Percentiles rank a stretch among this genome's conserved stretches.
Evolutionary conservation across 1,139 yeast genomes (phyloP).

Genomic region (Taiozyma sp.): DNA sequence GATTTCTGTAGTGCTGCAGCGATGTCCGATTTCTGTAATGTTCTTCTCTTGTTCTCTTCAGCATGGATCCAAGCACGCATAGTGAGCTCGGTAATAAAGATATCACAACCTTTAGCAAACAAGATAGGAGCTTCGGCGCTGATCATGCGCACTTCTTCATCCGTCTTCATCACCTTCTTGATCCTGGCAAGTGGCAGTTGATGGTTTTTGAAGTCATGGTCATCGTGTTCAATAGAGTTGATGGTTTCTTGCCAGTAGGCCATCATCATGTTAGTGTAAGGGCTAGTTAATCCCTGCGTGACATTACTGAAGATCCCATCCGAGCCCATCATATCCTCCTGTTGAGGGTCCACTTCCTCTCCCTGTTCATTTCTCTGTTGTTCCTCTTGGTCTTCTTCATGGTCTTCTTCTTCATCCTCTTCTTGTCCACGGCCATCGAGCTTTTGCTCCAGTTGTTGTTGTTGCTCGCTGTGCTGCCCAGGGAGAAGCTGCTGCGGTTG

Average conservation of each 20-base stretch:
- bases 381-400: constrained; percentile 7
- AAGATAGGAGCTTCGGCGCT: constrained; percentile 96
- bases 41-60: constrained; percentile 89
- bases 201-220: constrained; percentile 89
- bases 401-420: constrained; percentile 1
- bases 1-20: constrained; percentile 93
- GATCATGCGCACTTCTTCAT: constrained; percentile 95
- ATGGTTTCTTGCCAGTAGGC: constrained; percentile 97
- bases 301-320: constrained; percentile 84
- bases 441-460: not conserved
- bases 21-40: constrained; percentile 88
- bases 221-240: constrained; percentile 82
- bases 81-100: constrained; percentile 91
- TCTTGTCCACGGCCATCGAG: no score
- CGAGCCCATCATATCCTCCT: constrained; percentile 34
- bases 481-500: constrained; percentile 5
- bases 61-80: constrained; percentile 99
- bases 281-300: constrained; percentile 85
- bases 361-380: constrained; percentile 4
- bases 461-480: constrained; percentile 1
- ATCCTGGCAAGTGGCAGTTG: constrained; percentile 93
- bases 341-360: constrained; percentile 7
- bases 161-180: constrained; percentile 92
- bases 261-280: constrained; percentile 82
- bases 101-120: constrained; percentile 97